Conservation (phyloP, 768 basidiomycete species). For the Lactarius vividus region DNA sequence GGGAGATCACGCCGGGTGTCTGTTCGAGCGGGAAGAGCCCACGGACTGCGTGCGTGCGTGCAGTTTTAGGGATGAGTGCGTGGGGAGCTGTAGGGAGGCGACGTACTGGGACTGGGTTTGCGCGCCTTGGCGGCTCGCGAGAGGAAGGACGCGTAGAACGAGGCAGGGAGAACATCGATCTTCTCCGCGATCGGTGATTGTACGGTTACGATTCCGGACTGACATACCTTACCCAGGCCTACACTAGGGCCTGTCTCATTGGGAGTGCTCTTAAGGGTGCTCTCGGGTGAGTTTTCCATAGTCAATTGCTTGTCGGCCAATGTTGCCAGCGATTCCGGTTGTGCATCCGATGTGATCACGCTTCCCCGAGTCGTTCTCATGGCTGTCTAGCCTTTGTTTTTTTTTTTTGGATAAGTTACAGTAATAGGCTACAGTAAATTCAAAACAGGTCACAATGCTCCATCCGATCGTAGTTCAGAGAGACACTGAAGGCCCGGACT, state of each 20-base stretch:
- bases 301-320: too few species aligned
- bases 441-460: too few species aligned
- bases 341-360: too few species aligned
- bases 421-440: too few species aligned
- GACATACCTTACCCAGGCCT: not conserved
- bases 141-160: slow-evolving; percentile 58
- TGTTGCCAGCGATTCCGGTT: too few species aligned
- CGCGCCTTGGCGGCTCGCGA: slow-evolving; percentile 60
- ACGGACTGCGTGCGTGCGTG: slow-evolving; percentile 41
- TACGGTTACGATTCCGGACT: not conserved
- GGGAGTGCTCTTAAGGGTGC: too few species aligned
- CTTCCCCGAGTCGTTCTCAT: too few species aligned
- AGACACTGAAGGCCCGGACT: too few species aligned
- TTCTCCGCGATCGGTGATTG: not conserved
- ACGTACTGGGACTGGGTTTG: slow-evolving; percentile 55
- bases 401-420: too few species aligned
- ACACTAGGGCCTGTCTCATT: not conserved
- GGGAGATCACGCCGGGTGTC: slow-evolving; percentile 71
- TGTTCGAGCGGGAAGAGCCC: slow-evolving; percentile 77
- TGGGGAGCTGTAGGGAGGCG: slow-evolving; percentile 1
- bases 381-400: too few species aligned
- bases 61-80: too few species aligned
- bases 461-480: too few species aligned
- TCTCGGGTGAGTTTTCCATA: slow-evolving; percentile 1
- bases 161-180: slow-evolving; percentile 42